Base-by-base conservation (phyloP, 2,329 filamentous ascomycete species). In the Lachnellula subtilissima region DNA sequence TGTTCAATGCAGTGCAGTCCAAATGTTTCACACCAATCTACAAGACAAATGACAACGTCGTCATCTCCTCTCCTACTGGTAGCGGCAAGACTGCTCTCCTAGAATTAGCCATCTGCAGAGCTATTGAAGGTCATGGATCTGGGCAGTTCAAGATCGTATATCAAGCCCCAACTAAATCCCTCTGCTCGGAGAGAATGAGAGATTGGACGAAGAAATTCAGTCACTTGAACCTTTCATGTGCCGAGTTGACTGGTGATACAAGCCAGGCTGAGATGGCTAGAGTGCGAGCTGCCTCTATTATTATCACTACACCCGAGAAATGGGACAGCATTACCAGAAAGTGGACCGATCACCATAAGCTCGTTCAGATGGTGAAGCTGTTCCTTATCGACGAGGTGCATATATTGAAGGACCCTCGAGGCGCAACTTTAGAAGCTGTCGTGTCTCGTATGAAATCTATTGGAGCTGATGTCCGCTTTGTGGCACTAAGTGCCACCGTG, bases 301-400 rank as follows among this genome's bases (percentile, higher is more conserved):
- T 96, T 62, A 80, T 95, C 59, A 94, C 91, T 0, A 96, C 90
- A 0, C 90, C 91, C 0, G 90, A 96, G 71, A 95, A 95, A 67
- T 95, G 90, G 90, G 90, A 96, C 68, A 93, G 89, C 57, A 86
- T 94, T 69, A 95, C 91, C 0, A 79, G 90, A 17, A 92, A 90
- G 67, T 95, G 91, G 91, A 84, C 86, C 63, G 90, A 95, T 64
- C 87, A 95, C 65, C 79, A 80, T 52, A 87, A 79, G 61, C 74
- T 95, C 17, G 83, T 95, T 71, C 81, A 86, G 56, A 77, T 92
- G 59, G 82, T 95, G 47, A 88, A 87, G 58, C 74, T 96, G 0
- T 90, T 94, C 59, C 78, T 96, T 19, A 91, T 96, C 54, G 90
- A 96, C 64, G 90, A 96, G 67, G 89, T 95, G 0, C 90, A 96